Base-by-base conservation (phyloP, 2,329 filamentous ascomycete genomes). In the Aspergillus quadrilineatus region DNA sequence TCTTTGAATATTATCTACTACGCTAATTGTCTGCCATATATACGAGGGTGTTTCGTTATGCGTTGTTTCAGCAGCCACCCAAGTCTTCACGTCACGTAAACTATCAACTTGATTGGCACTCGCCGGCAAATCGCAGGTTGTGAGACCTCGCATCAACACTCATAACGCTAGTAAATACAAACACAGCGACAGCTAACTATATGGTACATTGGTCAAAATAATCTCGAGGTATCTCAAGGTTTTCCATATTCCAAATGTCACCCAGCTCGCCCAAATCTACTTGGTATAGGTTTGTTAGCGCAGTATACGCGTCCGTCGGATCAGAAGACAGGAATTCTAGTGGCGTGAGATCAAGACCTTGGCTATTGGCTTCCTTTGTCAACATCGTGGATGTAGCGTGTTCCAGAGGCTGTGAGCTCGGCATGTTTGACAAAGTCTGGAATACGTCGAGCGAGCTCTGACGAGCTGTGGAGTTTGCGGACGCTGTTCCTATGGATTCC, bases 231-330 rank as follows among this genome's bases (percentile, higher is more conserved):
- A 68, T 41, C 41, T 68, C 63, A 39, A 69, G 60, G 28, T 61
- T 59, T 30, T 60, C 60, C 67, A 64, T 68, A 39, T 69, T 65
- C 67, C 67, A 69, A 9, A 70, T 65, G 42, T 67, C 59, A 46
- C 60, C 53, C 17, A 70, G 50, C 14, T 65, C 65, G 4, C 66
- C 67, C 37, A 67, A 49, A 44, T 70, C 66, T 37, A 67, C 7
- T 49, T 61, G 53, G 7, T 50, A 56, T 30, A 65, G 34, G 28
- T 59, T 29, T 2, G 45, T 15, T 1, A 57, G 12, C 9, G n/a
- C 50, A 6, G n/a, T 30, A 6, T 50, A 29, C 9, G 22, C 36
- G 9, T 28, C 8, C 3, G 44, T 44, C 26, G 22, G 15, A 3
- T 39, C 59, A 6, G 53, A 46, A 17, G 29, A n/a, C 29, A 43